Base-by-base conservation (phyloP, 176 grass and related monocot genomes). In the Ampelocalamus luodianensis region DNA sequence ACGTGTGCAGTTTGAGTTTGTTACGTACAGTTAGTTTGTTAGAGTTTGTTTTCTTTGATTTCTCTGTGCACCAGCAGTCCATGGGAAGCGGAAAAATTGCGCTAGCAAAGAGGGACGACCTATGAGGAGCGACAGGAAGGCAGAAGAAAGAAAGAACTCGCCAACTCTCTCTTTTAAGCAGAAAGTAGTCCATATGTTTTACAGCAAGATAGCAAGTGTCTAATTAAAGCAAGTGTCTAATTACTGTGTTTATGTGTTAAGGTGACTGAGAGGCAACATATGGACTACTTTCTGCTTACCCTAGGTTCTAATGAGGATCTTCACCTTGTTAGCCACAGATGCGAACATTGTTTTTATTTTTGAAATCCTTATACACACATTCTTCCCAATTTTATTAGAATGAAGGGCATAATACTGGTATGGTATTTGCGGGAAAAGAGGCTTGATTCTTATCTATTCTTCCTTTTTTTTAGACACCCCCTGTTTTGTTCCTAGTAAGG, bases 261-360 rank as follows among this genome's bases (percentile, higher is more conserved):
- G 39, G n/a, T 62, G 75, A 78, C 38, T 42, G 7, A 59, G 37
- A 60, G 23, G 7, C 54, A 62, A 78, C n/a, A 24, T 46, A 80
- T 50, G 16, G 12, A 17, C 10, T 65, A 20, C 46, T 51, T 67
- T 51, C 6, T 68, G 46, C 36, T 18, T 42, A 53, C 29, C 27
- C 13, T 54, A 81, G 63, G 14, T 59, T 55, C 64, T 39, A 68
- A 67, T 38, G 45, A 67, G 48, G 62, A 24, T 53, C 17, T 53
- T 49, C 27, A 39, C 27, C 32, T 67, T 68, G 20, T 80, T 80
- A 39, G 24, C 46, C 64, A 7, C n/a, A 80, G 46, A 79, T 53
- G 14, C 7, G 8, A 11, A n/a, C 49, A 20, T 32, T 49, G n/a
- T 45, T 73, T 51, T 73, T 76, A 38, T 56, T 56, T n/a, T 76